These are phyloP conservation scores for maize (Zea mays) DNA, from an alignment of 176 grass and related monocot genomes.

Conservation along the genomic window DNA sequence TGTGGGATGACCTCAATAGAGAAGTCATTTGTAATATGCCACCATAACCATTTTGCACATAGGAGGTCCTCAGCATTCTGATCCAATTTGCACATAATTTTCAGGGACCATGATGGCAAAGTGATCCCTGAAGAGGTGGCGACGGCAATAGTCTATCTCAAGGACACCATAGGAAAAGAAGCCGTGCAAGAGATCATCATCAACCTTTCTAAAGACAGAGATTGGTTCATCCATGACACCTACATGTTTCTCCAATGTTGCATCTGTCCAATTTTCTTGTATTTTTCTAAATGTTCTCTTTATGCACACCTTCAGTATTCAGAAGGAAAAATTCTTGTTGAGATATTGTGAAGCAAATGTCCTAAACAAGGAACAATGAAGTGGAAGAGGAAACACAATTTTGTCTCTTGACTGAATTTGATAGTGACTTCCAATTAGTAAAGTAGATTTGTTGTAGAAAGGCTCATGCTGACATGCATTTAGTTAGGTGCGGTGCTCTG, in stretches of 20 bases:
- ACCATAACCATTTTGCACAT: no score
- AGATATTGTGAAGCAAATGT: constrained; percentile 74
- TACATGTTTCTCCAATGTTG: neutral
- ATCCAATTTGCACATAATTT: constrained; percentile 31
- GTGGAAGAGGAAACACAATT: constrained; percentile 48
- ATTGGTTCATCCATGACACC: constrained; percentile 18
- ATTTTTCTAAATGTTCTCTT: constrained; percentile 13
- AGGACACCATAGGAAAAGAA: constrained; percentile 73
- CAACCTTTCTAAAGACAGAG: constrained; percentile 85
- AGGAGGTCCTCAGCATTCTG: neutral
- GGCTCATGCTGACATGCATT: no score
- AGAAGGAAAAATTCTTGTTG: constrained; percentile 88
- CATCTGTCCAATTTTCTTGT: neutral
- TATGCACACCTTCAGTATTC: constrained; percentile 25
- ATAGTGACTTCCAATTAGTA: no score
- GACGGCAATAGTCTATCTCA: constrained; percentile 55
- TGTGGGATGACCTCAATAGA: neutral
- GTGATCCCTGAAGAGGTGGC: constrained; percentile 85
- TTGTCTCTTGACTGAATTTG: no score
- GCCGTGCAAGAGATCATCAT: constrained; percentile 75
- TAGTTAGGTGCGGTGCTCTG: no score
- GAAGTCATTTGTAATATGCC: no score
- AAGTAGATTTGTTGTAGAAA: no score
- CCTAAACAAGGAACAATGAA: constrained; percentile 59
- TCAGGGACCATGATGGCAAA: constrained; percentile 83